Base-by-base conservation (phyloP, 345 rosid genomes). In the Theobroma cacao region DNA sequence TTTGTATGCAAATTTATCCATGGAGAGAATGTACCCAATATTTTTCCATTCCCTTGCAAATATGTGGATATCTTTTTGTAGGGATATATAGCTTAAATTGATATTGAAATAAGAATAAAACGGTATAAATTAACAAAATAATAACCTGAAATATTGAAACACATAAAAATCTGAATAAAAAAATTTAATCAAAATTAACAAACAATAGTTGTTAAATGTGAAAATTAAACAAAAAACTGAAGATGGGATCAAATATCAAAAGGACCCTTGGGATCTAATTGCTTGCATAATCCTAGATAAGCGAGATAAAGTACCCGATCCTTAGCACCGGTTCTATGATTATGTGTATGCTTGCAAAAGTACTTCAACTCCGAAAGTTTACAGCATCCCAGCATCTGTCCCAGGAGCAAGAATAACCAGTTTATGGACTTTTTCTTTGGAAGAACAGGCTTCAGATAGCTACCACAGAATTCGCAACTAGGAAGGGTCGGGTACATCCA, bases 321-420 rank as follows among this genome's bases (percentile, higher is more conserved):
- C 63, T 86, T 86, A 6, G 89, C 89, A 0, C 85, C 87, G 0
- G 89, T 86, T 28, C 85, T 68, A 59, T 86, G 89, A 70, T 84
- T 86, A 61, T 40, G 72, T 0, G 87, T 80, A 72, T 84, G 87
- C 69, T 86, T 86, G 79, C 89, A 86, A 34, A 84, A 84, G 10
- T 86, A 84, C 77, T 84, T 86, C 75, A 86, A 45, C 15, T 82
- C 76, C 7, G 70, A 45, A 10, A 86, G 77, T 3, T 82, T 84
- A 64, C 87, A 84, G 10, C 85, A 86, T 18, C 89, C 89, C 11
- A 86, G 77, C 84, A 82, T 40, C 47, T 80, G 70, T 3, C 85
- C 89, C 31, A 86, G 31, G 0, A 86, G 76, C 81, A 86, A 76
- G 31, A 86, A 86, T 59, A 86, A 28, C 89, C 89, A 86, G 26